Evolutionary conservation across 441 rosid species (phyloP), one percentile per base, ranked within the genome.

Genomic region (Geranium incanum): DNA sequence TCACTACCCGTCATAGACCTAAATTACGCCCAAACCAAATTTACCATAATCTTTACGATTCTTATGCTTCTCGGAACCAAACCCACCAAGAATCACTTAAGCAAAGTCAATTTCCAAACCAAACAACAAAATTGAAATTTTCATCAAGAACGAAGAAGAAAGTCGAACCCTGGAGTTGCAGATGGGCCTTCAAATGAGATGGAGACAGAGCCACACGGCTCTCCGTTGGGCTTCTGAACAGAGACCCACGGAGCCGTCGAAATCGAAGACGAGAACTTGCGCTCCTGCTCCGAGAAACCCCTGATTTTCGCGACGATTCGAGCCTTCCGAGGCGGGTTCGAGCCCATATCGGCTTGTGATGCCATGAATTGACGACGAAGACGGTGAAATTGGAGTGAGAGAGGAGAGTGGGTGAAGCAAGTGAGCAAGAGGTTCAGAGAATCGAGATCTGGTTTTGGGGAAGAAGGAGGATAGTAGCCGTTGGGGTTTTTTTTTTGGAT

Each of bases 251-350:
- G 75, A 6, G 50, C 19, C 62, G 62, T 48, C 39, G 72, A 68
- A 48, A 48, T 45, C 9, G 59, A 65, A 21, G 12, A 36, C 6
- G 64, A 23, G n/a, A 78, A 70, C 11, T 67, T 41, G 19, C 52
- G 21, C 50, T 71, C 83, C 15, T 52, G 82, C 73, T 80, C 80
- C 59, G 77, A 65, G 8, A 72, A 72, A 0, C 83, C 76, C 70
- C 81, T 78, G 73, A 91, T 78, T 77, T 85, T 91, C 28, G 90
- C 95, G n/a, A 88, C 78, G 63, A 89, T 86, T 11, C 95, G 86
- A 7, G 82, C 78, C 70, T 77, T 81, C 23, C 69, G 66, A 21
- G 68, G 48, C 16, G 3, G 55, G 0, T 70, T 70, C 63, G 66
- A 60, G 60, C 55, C 77, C 72, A 72, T 75, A 18, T 18, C 23